Percentiles rank a stretch among this genome's conserved stretches.
Conservation (phyloP, 2,329 filamentous ascomycete species). For the Fusarium begoniae region DNA sequence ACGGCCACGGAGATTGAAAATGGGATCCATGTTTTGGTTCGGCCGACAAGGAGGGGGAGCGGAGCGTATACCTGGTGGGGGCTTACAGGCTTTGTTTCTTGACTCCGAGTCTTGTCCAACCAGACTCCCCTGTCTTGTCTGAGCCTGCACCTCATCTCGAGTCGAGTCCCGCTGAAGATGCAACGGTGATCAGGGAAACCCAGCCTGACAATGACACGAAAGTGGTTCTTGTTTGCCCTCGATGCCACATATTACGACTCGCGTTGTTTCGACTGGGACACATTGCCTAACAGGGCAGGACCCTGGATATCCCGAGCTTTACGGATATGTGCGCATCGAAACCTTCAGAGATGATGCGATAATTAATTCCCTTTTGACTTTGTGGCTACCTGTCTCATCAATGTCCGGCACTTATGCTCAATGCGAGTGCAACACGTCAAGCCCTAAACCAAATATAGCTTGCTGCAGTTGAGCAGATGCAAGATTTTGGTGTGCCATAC, state of each 20-base stretch:
- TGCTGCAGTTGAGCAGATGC: constrained; percentile 1
- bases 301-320: constrained; percentile 30
- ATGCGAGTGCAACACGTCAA: constrained; percentile 5
- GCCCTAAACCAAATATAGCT: constrained; percentile 7
- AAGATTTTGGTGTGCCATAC: constrained; percentile 21
- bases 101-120: constrained; percentile 17
- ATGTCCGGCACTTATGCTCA: constrained; percentile 11
- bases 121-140: constrained; percentile 10
- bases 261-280: constrained; percentile 13
- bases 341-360: constrained; percentile 8
- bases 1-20: constrained; percentile 20
- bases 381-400: constrained; percentile 28
- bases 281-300: constrained; percentile 34
- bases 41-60: constrained; percentile 31
- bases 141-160: constrained; percentile 34
- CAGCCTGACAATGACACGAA: constrained; percentile 30
- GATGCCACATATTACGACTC: constrained; percentile 28
- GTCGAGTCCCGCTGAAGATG: constrained; percentile 30
- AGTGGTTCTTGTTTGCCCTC: constrained; percentile 12
- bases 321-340: constrained; percentile 1
- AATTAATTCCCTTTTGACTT: constrained; percentile 22
- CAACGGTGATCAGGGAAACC: constrained; percentile 37
- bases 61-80: constrained; percentile 27
- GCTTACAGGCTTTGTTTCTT: constrained; percentile 4
- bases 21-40: constrained; percentile 30